Conservation (phyloP, 352 stramenopile genomes). For the Pythium biforme region DNA sequence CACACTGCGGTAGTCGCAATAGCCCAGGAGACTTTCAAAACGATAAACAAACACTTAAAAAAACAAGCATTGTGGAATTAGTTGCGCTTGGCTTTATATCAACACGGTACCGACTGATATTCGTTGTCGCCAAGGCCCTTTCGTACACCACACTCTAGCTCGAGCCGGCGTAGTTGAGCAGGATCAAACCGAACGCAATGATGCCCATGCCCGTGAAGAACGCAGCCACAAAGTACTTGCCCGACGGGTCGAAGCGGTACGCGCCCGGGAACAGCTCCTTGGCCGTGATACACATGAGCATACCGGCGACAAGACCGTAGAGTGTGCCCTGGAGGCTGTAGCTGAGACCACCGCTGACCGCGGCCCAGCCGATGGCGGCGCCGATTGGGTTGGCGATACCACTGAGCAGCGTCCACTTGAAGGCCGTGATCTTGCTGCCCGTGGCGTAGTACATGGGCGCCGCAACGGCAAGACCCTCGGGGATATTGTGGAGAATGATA, state of each 20-base stretch:
- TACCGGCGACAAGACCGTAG: conserved; percentile 88
- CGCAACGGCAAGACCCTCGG: conserved; percentile 94
- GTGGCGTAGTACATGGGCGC: conserved; percentile 97
- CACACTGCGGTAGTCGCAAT: too few relatives aligned
- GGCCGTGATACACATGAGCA: conserved; percentile 90
- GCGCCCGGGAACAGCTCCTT: conserved; percentile 58
- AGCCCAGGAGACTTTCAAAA: too few relatives aligned
- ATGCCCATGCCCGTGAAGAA: conserved; percentile 80
- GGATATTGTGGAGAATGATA: conserved; percentile 96
- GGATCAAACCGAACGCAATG: conserved; percentile 81
- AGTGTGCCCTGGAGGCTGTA: conserved; percentile 69
- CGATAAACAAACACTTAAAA: too few relatives aligned
- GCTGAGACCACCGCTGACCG: conserved; percentile 52
- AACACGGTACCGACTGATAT: too few relatives aligned
- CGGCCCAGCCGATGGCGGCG: conserved; percentile 80
- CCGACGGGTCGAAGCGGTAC: conserved; percentile 25
- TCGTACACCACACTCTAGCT: too few relatives aligned
- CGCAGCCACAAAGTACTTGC: conserved; percentile 76
- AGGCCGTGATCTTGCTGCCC: conserved; percentile 88
- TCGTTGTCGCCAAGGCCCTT: too few relatives aligned
- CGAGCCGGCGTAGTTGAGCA: conserved; percentile 57
- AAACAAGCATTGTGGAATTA: too few relatives aligned
- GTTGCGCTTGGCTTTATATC: too few relatives aligned
- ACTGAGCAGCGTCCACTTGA: conserved; percentile 89
- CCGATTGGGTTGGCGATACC: conserved; percentile 91